Evolutionary conservation across 306 rosid species (phyloP).

Genomic region (Benincasa hispida): DNA sequence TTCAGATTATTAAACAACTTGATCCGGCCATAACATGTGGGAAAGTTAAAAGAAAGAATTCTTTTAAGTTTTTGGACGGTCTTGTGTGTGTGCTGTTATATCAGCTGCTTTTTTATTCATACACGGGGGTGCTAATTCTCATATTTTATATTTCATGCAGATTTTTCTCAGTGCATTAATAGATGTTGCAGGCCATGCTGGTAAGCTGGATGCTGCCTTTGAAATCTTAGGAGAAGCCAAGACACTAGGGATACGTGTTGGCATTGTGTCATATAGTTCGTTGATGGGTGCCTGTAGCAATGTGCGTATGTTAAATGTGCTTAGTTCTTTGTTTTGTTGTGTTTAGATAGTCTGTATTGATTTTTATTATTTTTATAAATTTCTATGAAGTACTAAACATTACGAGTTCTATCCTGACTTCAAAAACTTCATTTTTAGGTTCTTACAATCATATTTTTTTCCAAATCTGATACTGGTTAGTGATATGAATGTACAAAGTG

Average conservation of each 20-base stretch:
- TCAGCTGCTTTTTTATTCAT: slow-evolving; percentile 3
- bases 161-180: slow-evolving; percentile 89
- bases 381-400: background rate
- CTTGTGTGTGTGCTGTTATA: background rate
- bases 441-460: background rate
- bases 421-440: background rate
- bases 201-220: slow-evolving; percentile 85
- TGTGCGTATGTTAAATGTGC: slow-evolving; percentile 31
- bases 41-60: background rate
- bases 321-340: background rate
- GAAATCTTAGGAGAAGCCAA: slow-evolving; percentile 53
- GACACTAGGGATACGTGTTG: slow-evolving; percentile 42
- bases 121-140: slow-evolving; percentile 11
- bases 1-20: background rate
- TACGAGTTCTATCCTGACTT: background rate
- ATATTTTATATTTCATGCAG: slow-evolving; percentile 34
- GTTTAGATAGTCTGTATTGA: background rate
- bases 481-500: background rate
- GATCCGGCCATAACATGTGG: background rate
- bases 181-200: slow-evolving; percentile 93
- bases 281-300: slow-evolving; percentile 99
- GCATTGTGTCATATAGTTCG: slow-evolving; percentile 71
- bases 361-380: no score
- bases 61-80: background rate
- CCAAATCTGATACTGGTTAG: background rate